phyloP scores from a whole-genome alignment of 1,139 yeast genomes.

The Nakaseomyces nivariensis region DNA sequence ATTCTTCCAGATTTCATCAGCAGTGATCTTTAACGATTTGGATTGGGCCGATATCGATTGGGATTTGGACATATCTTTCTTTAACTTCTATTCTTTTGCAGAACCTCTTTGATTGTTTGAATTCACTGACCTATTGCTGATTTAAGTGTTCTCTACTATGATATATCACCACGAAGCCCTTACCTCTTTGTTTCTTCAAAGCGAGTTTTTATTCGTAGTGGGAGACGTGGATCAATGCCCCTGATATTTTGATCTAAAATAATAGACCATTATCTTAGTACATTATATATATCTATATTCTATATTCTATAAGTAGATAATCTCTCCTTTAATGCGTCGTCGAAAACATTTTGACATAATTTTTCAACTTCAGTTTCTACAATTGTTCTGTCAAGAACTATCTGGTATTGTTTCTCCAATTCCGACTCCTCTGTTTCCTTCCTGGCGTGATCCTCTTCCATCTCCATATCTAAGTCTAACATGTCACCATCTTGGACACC shows the following conservation, averaged over 20 bases:
- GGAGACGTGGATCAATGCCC: no score
- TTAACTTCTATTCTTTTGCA: background rate
- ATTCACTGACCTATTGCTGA: no score
- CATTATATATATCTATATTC: background rate
- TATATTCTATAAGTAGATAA: conserved; percentile 1
- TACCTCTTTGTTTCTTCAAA: no score
- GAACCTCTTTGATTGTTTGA: no score
- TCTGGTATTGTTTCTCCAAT: conserved; percentile 20
- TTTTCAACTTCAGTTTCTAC: conserved; percentile 30
- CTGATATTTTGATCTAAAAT: no score
- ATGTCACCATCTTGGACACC: conserved; percentile 54
- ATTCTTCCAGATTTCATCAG: conserved; percentile 91
- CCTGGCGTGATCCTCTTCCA: conserved; percentile 26
- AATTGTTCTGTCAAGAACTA: conserved; percentile 25
- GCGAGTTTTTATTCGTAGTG: no score
- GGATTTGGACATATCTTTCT: background rate
- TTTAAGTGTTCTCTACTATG: no score
- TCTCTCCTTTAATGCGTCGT: conserved; percentile 5
- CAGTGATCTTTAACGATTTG: conserved; percentile 38
- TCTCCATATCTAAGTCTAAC: conserved; percentile 43
- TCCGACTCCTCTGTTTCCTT: conserved; percentile 9
- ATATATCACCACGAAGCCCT: no score
- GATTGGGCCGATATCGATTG: conserved; percentile 9
- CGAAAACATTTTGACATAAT: conserved; percentile 13
- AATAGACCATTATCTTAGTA: no score